Base-by-base conservation (phyloP, 1,284 basidiomycete genomes). In the Moniliophthora roreri region DNA sequence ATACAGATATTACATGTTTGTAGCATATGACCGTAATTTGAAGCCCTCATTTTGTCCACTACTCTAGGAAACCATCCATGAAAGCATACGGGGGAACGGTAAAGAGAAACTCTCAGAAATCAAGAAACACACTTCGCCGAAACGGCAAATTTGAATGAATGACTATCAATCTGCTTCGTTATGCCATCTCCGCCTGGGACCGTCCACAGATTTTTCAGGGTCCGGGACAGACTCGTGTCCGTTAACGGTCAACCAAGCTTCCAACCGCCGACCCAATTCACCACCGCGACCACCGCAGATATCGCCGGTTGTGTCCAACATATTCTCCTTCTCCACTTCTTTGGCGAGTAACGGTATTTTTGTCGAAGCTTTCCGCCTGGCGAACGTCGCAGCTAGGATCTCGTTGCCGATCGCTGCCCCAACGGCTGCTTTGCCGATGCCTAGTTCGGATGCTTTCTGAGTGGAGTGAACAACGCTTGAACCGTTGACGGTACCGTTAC, bases 221-320 rank as follows among this genome's bases (percentile, higher is more conserved):
- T 37, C 34, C 11, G 42, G 56, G 7, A 60, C 61, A 35, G 63
- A 59, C 34, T 62, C 62, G 23, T 64, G 63, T 10, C 69, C 75
- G 55, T 65, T 72, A 2, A 73, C 70, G 2, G 69, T 78, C 59
- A 90, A 69, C 83, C 86, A 87, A 37, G 85, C 87, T 66, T 90
- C 88, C 49, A 90, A 68, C 51, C 87, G 68, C 46, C 85, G 69
- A 21, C 87, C 87, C 5, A 90, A 70, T 70, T 90, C 87, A 4
- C 87, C 88, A 0, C 87, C 87, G 4, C 84, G 76, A 28, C 88
- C 87, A 40, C 87, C 87, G 63, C 87, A 89, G 20, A 84, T 78
- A 65, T 89, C 88, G 0, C 87, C 87, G 16, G 80, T 84, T 45
- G 75, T 80, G 54, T 82, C 77, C 62, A 90, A 68, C 73, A 82